A percentile compares a stretch with the other conserved stretches of the same genome.
These are phyloP conservation scores for Hygrophoropsis aurantiaca DNA, from an alignment of 768 basidiomycete species.

Conservation along the genomic window DNA sequence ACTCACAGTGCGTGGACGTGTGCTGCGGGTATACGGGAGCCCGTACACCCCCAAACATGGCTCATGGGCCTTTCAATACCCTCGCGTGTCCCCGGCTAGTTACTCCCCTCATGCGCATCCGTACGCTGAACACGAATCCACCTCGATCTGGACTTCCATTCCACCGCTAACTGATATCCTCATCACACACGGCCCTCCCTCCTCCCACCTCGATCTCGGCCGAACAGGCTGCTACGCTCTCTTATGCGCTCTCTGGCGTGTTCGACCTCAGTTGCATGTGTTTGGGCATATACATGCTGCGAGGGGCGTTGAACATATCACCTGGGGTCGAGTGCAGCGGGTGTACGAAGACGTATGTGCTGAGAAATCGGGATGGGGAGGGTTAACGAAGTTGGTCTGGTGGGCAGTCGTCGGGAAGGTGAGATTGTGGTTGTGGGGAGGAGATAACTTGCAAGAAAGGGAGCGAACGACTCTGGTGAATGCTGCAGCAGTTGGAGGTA, in stretches of 20 bases:
- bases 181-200: slow-evolving; percentile 44
- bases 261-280: slow-evolving; percentile 37
- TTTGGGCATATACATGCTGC: slow-evolving; percentile 44
- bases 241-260: slow-evolving; percentile 29
- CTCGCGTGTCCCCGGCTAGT: too few species aligned
- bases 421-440: too few species aligned
- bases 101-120: too few species aligned
- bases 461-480: slow-evolving; percentile 31
- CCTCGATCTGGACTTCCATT: slow-evolving; percentile 33
- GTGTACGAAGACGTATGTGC: slow-evolving; percentile 29
- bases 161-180: slow-evolving; percentile 37
- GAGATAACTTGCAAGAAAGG: slow-evolving; percentile 3
- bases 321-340: slow-evolving; percentile 31
- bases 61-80: slow-evolving; percentile 38
- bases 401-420: slow-evolving; percentile 8
- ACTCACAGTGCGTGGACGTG: slow-evolving; percentile 29
- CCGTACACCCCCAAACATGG: slow-evolving; percentile 40
- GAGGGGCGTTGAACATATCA: slow-evolving; percentile 30
- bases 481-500: slow-evolving; percentile 28
- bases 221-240: slow-evolving; percentile 35
- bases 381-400: slow-evolving; percentile 14
- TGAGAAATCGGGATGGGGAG: slow-evolving; percentile 10
- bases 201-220: slow-evolving; percentile 29
- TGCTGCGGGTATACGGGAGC: slow-evolving; percentile 36
- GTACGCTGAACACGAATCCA: too few species aligned